A percentile compares a stretch with the other conserved stretches of the same genome.
These are phyloP conservation scores for Aspergillus quadricinctus DNA, from an alignment of 2,329 filamentous ascomycete genomes.

Conservation along the genomic window DNA sequence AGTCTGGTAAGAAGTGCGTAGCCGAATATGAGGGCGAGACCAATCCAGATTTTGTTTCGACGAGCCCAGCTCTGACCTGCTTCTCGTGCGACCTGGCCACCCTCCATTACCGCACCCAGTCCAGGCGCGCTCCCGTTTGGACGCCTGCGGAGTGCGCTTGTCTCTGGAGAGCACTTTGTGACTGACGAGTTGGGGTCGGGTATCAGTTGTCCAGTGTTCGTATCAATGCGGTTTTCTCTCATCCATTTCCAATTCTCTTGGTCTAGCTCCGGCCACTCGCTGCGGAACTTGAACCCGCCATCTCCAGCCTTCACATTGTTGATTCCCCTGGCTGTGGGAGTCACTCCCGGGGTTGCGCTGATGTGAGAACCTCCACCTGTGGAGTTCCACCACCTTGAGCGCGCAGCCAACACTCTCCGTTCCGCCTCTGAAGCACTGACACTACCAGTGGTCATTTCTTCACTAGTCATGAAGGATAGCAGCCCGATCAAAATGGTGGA, in stretches of 20 bases:
- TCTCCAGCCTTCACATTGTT: constrained; percentile 81
- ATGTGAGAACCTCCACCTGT: constrained; percentile 77
- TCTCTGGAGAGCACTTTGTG: constrained; percentile 57
- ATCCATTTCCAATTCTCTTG: constrained; percentile 91
- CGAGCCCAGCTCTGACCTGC: constrained; percentile 78
- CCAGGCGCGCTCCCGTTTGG: constrained; percentile 53
- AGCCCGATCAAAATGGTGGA: constrained; percentile 93
- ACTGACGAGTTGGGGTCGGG: constrained; percentile 50
- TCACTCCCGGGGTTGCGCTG: constrained; percentile 46
- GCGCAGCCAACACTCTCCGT: constrained; percentile 69
- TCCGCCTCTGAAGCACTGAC: constrained; percentile 73
- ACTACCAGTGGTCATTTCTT: constrained; percentile 96
- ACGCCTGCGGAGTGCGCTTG: constrained; percentile 60
- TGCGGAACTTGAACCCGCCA: constrained; percentile 81
- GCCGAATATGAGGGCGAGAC: constrained; percentile 65
- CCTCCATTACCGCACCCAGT: constrained; percentile 67
- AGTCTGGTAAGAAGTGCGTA: constrained; percentile 81
- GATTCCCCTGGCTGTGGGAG: constrained; percentile 63
- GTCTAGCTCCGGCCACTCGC: constrained; percentile 87
- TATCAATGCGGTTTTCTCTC: constrained; percentile 73
- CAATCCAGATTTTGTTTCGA: constrained; percentile 72
- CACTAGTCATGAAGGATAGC: constrained; percentile 95
- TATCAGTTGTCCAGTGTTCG: constrained; percentile 65
- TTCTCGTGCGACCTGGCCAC: constrained; percentile 67
- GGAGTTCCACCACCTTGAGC: constrained; percentile 93